Evolutionary conservation across 2,329 filamentous ascomycete genomes (phyloP).

Genomic region (Lachnellula hyalina): DNA sequence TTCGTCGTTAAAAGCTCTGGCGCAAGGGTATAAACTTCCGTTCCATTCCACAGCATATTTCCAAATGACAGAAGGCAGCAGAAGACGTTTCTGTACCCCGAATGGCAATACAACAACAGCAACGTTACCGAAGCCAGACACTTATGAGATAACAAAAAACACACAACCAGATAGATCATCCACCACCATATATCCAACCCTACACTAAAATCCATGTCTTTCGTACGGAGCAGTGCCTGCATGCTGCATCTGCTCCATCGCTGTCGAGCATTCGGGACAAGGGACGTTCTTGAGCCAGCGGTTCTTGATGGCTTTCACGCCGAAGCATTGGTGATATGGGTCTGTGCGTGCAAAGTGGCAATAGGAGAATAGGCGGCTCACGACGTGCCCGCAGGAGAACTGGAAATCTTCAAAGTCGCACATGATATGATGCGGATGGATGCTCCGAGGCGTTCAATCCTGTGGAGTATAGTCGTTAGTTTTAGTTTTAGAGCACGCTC

Average conservation of each 20-base stretch:
- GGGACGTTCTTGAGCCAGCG: conserved; percentile 51
- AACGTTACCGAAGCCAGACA: not conserved
- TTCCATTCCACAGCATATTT: not conserved
- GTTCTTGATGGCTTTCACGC: conserved; percentile 59
- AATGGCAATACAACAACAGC: not conserved
- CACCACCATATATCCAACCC: not conserved
- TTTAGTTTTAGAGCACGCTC: too few relatives aligned
- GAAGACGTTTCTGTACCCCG: not conserved
- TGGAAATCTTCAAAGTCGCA: conserved; percentile 67
- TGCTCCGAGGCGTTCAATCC: not conserved
- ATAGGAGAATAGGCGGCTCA: conserved; percentile 56
- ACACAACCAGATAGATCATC: not conserved
- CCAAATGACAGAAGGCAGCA: not conserved
- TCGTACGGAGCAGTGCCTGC: not conserved
- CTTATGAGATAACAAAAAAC: not conserved
- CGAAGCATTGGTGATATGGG: conserved; percentile 61
- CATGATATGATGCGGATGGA: conserved; percentile 39
- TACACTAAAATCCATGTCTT: not conserved
- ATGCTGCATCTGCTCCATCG: conserved; percentile 1
- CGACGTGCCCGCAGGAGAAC: conserved; percentile 59
- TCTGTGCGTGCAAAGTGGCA: conserved; percentile 74
- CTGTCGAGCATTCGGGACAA: conserved; percentile 44
- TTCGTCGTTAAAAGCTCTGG: too few relatives aligned
- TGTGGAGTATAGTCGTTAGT: not conserved
- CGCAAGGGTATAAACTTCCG: not conserved